phyloP scores from a whole-genome alignment of 164 flowering plant species.

The Saururus chinensis region DNA sequence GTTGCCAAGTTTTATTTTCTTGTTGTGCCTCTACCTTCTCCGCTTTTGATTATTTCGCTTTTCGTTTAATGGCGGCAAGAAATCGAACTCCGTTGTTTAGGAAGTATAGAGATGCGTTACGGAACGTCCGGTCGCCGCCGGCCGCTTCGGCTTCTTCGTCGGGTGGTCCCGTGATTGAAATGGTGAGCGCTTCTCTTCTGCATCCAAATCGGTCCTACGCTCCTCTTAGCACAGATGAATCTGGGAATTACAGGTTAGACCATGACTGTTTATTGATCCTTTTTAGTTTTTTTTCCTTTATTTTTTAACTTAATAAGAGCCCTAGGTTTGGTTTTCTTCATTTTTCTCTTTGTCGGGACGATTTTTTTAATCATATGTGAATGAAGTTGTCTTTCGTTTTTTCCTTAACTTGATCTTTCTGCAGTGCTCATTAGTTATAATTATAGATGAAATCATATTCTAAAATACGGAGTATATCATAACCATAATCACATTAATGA shows the following conservation, averaged over 20 bases:
- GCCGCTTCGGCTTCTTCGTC: conserved; percentile 15
- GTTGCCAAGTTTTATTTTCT: too few relatives aligned
- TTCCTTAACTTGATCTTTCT: too few relatives aligned
- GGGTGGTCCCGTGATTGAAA: conserved; percentile 51
- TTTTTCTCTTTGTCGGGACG: neutral
- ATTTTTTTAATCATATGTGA: too few relatives aligned
- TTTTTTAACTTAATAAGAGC: neutral
- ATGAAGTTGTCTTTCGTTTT: too few relatives aligned
- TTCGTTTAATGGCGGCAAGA: conserved; percentile 56
- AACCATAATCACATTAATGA: too few relatives aligned
- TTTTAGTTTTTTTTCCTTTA: too few relatives aligned
- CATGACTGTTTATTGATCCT: neutral
- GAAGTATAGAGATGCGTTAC: conserved; percentile 66
- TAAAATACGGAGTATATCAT: too few relatives aligned
- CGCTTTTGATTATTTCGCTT: neutral
- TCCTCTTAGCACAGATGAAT: conserved; percentile 67
- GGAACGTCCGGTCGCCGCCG: conserved; percentile 44
- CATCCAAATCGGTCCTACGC: conserved; percentile 37
- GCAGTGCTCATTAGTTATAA: too few relatives aligned
- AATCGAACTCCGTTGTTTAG: conserved; percentile 53
- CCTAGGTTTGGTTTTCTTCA: neutral
- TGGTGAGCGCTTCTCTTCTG: conserved; percentile 33
- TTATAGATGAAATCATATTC: too few relatives aligned
- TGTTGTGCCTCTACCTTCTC: too few relatives aligned
- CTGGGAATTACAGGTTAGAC: conserved; percentile 27